Base-by-base conservation (phyloP, 129 eudicot species). In the Smallanthus sonchifolius region DNA sequence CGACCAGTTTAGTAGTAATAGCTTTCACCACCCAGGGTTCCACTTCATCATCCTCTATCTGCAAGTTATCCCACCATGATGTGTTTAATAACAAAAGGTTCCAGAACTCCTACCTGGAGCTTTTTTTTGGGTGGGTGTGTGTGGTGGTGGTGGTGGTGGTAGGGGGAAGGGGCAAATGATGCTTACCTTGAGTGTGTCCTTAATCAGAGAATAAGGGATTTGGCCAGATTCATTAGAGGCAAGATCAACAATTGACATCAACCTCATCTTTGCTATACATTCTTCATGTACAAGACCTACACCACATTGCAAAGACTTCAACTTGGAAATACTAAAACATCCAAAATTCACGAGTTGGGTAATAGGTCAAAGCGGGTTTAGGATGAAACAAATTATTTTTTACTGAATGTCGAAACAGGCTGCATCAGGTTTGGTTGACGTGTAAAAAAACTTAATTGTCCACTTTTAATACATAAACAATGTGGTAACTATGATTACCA, bases 1-100 rank as follows among this genome's bases (percentile, higher is more conserved):
- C 89, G 2, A 90, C 72, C 72, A 93, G 68, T 85, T 87, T 90
- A 39, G 89, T 84, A 3, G 89, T 86, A 15, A 93, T 90, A 73
- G 96, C 98, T 84, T 93, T 90, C n/a, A 93, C 92, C 69, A 93
- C 85, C 98, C 98, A 93, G 28, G 78, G 67, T 76, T 87, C 97
- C 68, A 93, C 98, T 78, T 93, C 98, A 17, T 80, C 81, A 14
- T 83, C 96, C 39, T 84, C 87, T 72, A 93, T 85, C 98, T 93
- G 85, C 20, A 74, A 79, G 47, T 24, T 52, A 47, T 52, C 19
- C 14, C n/a, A 16, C 36, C 55, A 48, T 10, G 7, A 71, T 3
- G 37, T 7, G n/a, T 62, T 49, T 20, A 76, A 62, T 16, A 42
- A 14, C 6, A 34, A 43, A 17, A 11, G 11, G n/a, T n/a, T 39